Conservation (phyloP, 2,329 filamentous ascomycete species). For the Stachybotrys chartarum region DNA sequence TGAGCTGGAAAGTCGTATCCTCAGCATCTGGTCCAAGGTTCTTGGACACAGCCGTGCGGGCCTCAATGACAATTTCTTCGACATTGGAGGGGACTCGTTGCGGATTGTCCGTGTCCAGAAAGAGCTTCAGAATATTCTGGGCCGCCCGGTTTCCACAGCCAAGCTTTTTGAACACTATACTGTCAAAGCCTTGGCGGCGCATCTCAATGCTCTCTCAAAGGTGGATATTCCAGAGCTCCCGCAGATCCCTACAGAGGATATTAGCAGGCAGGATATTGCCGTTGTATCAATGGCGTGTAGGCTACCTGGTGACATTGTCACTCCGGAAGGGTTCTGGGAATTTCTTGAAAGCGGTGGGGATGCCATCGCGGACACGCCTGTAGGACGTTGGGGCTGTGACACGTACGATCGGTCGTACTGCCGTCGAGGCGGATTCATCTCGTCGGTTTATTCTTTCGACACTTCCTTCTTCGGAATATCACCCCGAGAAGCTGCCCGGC, state of each 20-base stretch:
- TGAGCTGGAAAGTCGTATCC: constrained; percentile 6
- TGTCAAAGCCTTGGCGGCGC: constrained; percentile 5
- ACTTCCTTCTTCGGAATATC: constrained; percentile 39
- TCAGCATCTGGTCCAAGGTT: constrained; percentile 8
- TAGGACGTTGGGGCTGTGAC: constrained; percentile 35
- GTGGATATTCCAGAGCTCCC: background rate
- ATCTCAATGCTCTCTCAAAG: background rate
- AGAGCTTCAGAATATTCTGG: constrained; percentile 6
- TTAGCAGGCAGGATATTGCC: constrained; percentile 18
- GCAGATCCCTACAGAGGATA: background rate
- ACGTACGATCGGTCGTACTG: constrained; percentile 8
- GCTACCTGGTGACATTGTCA: constrained; percentile 28
- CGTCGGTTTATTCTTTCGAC: constrained; percentile 27
- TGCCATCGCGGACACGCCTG: constrained; percentile 27
- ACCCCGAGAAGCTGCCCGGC: constrained; percentile 34
- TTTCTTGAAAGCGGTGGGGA: constrained; percentile 25
- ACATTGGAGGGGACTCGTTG: constrained; percentile 12
- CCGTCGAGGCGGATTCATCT: constrained; percentile 8
- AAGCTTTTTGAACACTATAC: constrained; percentile 11
- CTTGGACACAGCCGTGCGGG: constrained; percentile 9
- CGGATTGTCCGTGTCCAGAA: constrained; percentile 9
- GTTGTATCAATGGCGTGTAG: constrained; percentile 33
- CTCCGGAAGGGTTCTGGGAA: constrained; percentile 31
- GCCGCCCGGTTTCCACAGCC: constrained; percentile 2
- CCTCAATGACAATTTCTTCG: constrained; percentile 11